Evolutionary conservation across 495 filamentous ascomycete species (phyloP).

Genomic region (Talaromyces ruber): DNA sequence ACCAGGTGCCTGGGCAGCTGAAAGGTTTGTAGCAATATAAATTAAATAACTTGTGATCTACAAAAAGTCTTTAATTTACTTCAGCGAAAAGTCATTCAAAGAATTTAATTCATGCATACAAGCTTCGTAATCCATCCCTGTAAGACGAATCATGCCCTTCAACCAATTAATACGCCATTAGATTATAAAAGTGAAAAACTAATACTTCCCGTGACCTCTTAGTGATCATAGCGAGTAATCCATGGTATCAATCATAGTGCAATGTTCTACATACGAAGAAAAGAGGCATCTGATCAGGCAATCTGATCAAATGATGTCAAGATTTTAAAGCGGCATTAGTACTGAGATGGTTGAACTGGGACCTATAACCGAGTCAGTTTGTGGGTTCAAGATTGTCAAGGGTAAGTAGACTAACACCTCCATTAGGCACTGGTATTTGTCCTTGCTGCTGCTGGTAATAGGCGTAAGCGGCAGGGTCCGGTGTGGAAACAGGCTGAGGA

Average conservation of each 20-base stretch:
- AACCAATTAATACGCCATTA: slow-evolving; percentile 5
- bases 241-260: not conserved
- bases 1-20: too few species aligned
- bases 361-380: slow-evolving; percentile 9
- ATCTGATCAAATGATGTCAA: not conserved
- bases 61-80: too few species aligned
- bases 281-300: slow-evolving; percentile 3
- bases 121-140: slow-evolving; percentile 4
- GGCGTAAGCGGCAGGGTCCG: slow-evolving; percentile 19
- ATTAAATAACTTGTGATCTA: too few species aligned
- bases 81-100: not conserved
- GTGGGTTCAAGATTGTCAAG: not conserved
- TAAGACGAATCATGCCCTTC: slow-evolving; percentile 1
- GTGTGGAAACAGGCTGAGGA: slow-evolving; percentile 4
- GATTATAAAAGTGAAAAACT: slow-evolving; percentile 1
- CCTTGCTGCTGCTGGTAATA: slow-evolving; percentile 32
- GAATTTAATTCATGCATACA: not conserved
- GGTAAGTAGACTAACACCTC: slow-evolving; percentile 10
- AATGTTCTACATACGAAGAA: slow-evolving; percentile 11
- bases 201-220: not conserved
- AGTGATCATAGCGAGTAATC: not conserved
- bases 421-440: slow-evolving; percentile 18
- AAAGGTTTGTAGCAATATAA: too few species aligned
- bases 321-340: not conserved
- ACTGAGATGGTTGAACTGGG: slow-evolving; percentile 7